These are phyloP conservation scores for Epichloe sibirici DNA, from an alignment of 2,329 filamentous ascomycete genomes.

Conservation along the genomic window DNA sequence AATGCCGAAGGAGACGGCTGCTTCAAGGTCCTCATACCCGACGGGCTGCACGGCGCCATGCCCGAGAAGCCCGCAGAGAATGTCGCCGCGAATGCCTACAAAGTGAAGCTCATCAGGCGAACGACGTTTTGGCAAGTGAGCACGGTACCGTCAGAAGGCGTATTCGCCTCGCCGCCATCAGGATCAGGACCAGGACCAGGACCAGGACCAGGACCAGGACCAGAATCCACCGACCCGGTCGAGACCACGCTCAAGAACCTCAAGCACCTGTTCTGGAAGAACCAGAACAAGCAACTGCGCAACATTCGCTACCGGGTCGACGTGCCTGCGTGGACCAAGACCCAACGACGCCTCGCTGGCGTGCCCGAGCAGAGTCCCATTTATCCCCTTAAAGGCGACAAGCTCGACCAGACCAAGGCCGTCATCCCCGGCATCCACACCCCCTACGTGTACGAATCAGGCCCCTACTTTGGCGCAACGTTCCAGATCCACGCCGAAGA, in stretches of 20 bases:
- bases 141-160: slow-evolving; percentile 21
- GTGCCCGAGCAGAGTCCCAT: slow-evolving; percentile 25
- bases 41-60: slow-evolving; percentile 18
- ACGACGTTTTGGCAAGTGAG: slow-evolving; percentile 25
- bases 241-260: slow-evolving; percentile 20
- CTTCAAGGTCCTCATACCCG: slow-evolving; percentile 26
- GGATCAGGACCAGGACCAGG: too few species aligned
- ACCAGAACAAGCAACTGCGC: slow-evolving; percentile 23
- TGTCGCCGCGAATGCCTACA: slow-evolving; percentile 24
- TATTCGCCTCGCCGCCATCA: slow-evolving; percentile 14
- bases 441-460: slow-evolving; percentile 29
- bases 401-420: slow-evolving; percentile 23
- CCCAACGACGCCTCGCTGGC: slow-evolving; percentile 22
- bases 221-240: slow-evolving; percentile 14
- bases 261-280: slow-evolving; percentile 23
- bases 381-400: slow-evolving; percentile 26
- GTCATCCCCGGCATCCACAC: slow-evolving; percentile 28
- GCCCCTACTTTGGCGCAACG: slow-evolving; percentile 24
- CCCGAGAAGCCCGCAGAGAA: slow-evolving; percentile 19
- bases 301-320: slow-evolving; percentile 26
- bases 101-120: slow-evolving; percentile 21
- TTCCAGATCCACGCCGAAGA: slow-evolving; percentile 30
- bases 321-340: slow-evolving; percentile 25
- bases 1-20: slow-evolving; percentile 23
- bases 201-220: slow-evolving; percentile 9